Evolutionary conservation across 2,329 filamentous ascomycete genomes (phyloP), one percentile per base, ranked within the genome.

Genomic region (Colletotrichum tanaceti): DNA sequence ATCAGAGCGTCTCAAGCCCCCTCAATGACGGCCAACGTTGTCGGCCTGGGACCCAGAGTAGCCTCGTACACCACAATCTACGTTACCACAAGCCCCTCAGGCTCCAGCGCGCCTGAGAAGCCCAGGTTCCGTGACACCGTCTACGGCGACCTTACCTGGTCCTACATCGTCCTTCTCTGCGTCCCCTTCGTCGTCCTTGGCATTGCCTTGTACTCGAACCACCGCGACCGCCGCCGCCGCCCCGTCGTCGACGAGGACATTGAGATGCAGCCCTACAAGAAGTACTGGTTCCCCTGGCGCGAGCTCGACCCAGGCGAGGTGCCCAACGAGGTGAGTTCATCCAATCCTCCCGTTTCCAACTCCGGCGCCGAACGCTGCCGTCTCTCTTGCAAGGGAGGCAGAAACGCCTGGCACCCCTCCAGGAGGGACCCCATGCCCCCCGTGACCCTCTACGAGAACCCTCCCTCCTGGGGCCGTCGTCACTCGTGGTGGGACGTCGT

Each of bases 271-370:
- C 16, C 50, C 11, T 57, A 50, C 49, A 38, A 59, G 11, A 47
- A 35, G 20, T 64, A 39, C 24, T 71, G 68, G 68, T 71, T 72
- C 55, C 69, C 69, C 52, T 71, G 69, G 69, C 58, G 58, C 44
- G 65, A 69, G 32, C 52, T 67, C 39, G 57, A 62, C 18, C 58
- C 66, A n/a, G 60, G 49, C n/a, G 67, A 63, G 32, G 67, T 57
- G 13, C 22, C 55, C 18, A 50, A 61, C 44, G 41, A 70, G 53
- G 67, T 70, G 28, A 70, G 67, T 61, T 5, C 13, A n/a, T 32
- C 39, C 28, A 13, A n/a, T 1, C 13, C 39, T 20, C 38, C 24
- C 11, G 14, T 0, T 43, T 32, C 47, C 47, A 20, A 2, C 24
- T 1, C 47, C n/a, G 20, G 22, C 28, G 18, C 16, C 10, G 9